Conservation (phyloP, 2,329 filamentous ascomycete genomes). For the Akanthomyces lecanii region DNA sequence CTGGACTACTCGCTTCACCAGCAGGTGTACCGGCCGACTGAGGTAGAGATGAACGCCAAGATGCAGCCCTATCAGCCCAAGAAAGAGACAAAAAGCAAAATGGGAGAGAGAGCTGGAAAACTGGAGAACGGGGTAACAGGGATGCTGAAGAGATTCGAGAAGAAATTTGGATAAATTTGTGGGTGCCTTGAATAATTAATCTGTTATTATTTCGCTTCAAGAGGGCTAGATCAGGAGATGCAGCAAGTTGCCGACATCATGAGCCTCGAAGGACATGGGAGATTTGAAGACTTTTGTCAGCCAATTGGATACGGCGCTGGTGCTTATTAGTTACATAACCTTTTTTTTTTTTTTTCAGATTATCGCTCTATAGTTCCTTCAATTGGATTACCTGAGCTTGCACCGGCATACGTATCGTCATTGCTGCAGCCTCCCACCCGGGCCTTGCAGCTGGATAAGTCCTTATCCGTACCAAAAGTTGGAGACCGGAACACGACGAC, state of each 20-base stretch:
- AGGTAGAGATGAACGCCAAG: constrained; percentile 46
- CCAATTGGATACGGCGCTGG: not conserved
- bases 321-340: not conserved
- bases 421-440: too few relatives aligned
- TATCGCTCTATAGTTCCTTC: not conserved
- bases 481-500: too few relatives aligned
- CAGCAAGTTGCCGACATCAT: not conserved
- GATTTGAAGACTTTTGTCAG: not conserved
- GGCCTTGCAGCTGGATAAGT: too few relatives aligned
- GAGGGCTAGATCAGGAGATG: not conserved
- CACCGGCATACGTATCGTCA: too few relatives aligned
- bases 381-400: too few relatives aligned
- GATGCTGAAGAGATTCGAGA: constrained; percentile 75
- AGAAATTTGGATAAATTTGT: constrained; percentile 55
- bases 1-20: constrained; percentile 59
- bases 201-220: not conserved
- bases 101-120: constrained; percentile 62
- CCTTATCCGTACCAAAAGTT: too few relatives aligned
- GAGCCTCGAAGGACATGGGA: not conserved
- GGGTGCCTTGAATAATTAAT: not conserved
- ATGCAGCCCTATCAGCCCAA: constrained; percentile 38
- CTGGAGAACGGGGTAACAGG: constrained; percentile 67
- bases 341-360: not conserved
- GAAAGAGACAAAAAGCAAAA: constrained; percentile 44
- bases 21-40: constrained; percentile 66